A percentile compares a stretch with the other conserved stretches of the same genome.
These are phyloP conservation scores for Gigaspora rosea DNA, from an alignment of 192 early-diverging fungal species.

Conservation along the genomic window DNA sequence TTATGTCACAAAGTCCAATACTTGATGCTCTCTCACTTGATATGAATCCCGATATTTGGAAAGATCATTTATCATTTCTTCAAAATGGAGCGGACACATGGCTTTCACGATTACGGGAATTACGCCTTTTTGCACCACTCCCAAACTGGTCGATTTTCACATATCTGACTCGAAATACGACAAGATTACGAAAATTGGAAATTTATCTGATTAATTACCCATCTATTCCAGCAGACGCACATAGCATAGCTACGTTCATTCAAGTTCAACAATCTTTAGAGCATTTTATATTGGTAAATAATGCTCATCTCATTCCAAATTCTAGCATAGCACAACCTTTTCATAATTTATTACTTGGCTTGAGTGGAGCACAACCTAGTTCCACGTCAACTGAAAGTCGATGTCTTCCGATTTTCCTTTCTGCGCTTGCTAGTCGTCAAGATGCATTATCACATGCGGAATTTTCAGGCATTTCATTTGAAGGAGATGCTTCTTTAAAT, in stretches of 20 bases:
- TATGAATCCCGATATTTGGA: neutral
- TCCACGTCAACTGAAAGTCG: too few relatives aligned
- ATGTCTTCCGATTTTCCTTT: too few relatives aligned
- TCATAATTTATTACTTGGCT: too few relatives aligned
- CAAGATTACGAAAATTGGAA: too few relatives aligned
- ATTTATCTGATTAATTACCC: neutral
- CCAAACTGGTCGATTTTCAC: neutral
- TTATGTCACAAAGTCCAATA: neutral
- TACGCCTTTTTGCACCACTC: neutral
- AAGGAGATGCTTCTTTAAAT: too few relatives aligned
- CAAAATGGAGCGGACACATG: neutral
- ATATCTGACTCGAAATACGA: too few relatives aligned
- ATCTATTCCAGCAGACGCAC: neutral
- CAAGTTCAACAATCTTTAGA: neutral
- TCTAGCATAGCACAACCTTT: neutral
- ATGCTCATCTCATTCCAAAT: neutral
- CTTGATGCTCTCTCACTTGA: neutral
- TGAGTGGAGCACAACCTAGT: too few relatives aligned
- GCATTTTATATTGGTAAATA: constrained; percentile 2
- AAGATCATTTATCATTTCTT: neutral
- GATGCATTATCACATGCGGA: too few relatives aligned
- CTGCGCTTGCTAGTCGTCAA: too few relatives aligned
- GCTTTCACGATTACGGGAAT: constrained; percentile 1
- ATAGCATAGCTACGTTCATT: neutral
- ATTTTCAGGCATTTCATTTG: too few relatives aligned